Evolutionary conservation across 1,284 basidiomycete species (phyloP), one percentile per base, ranked within the genome.

Genomic region (Earliella scabrosa): DNA sequence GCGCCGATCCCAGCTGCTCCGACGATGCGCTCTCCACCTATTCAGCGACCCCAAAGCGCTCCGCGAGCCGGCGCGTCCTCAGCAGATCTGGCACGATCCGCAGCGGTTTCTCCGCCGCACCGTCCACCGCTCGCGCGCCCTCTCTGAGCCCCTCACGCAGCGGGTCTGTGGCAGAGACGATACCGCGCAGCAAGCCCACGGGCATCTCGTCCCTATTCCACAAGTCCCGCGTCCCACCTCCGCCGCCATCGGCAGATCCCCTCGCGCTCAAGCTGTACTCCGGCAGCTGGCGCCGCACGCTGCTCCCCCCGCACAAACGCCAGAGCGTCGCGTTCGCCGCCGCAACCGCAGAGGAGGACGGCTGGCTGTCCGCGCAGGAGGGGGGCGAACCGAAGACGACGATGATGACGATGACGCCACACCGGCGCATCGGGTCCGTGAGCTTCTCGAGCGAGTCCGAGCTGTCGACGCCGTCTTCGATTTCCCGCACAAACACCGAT

Each of bases 181-280:
- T 66, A 50, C 50, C 66, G 39, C 58, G 58, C 35, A 35, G 35
- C 21, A 50, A 50, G 31, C 39, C 35, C 13, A 35, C 41, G 23
- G 39, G 68, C 3, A 45, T 76, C 21, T 52, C 57, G 18, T 77
- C 77, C 34, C 61, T 78, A 45, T 76, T 81, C 60, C 65, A 74
- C 29, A 70, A 63, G 18, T 54, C 59, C 16, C 68, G 60, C 29
- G 65, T 69, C 2, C 70, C 70, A 2, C 70, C 65, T 1, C 77
- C 76, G 10, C 83, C 86, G 2, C 85, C 86, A 0, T 77, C 77
- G 0, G 68, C 74, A 10, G 81, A 83, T 48, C 85, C 86, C 2
- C 73, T 75, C 4, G 75, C 81, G 1, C 74, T 88, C 53, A 79
- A 69, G 64, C 70, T 77, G 44, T 87, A 82, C 63, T 75, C 80